Evolutionary conservation across 2,329 filamentous ascomycete genomes (phyloP).

Genomic region (Sclerotinia minor): DNA sequence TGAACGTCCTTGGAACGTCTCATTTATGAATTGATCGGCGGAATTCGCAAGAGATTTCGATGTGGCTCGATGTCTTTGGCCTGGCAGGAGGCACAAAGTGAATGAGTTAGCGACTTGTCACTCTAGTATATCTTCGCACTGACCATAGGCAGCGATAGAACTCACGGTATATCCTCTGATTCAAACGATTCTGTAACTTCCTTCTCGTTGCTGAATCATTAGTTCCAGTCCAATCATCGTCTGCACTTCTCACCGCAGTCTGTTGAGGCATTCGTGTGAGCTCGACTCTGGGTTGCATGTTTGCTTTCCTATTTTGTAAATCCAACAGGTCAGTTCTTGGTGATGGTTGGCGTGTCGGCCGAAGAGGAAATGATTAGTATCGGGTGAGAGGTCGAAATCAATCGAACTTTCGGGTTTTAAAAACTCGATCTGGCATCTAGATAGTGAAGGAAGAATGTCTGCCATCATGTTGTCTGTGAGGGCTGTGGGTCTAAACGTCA

Average conservation of each 20-base stretch:
- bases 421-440: neutral
- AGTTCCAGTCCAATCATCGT: conserved; percentile 51
- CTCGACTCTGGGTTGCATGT: neutral
- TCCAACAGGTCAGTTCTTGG: too few species aligned
- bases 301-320: neutral
- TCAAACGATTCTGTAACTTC: conserved; percentile 48
- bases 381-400: neutral
- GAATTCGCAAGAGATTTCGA: neutral
- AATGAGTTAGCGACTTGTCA: conserved; percentile 15
- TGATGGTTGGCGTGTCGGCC: neutral
- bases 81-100: neutral
- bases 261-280: conserved; percentile 1
- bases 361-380: neutral
- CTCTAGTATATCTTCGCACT: neutral
- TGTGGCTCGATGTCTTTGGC: neutral
- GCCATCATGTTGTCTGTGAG: too few species aligned
- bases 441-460: too few species aligned
- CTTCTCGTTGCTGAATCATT: conserved; percentile 47
- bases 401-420: neutral
- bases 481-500: too few species aligned
- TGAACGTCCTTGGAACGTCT: neutral
- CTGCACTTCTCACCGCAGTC: conserved; percentile 42
- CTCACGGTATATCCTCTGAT: conserved; percentile 49
- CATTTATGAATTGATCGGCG: neutral
- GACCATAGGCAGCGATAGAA: conserved; percentile 1